phyloP scores from a whole-genome alignment of 1,284 basidiomycete genomes.

The Ustilago trichophora region DNA sequence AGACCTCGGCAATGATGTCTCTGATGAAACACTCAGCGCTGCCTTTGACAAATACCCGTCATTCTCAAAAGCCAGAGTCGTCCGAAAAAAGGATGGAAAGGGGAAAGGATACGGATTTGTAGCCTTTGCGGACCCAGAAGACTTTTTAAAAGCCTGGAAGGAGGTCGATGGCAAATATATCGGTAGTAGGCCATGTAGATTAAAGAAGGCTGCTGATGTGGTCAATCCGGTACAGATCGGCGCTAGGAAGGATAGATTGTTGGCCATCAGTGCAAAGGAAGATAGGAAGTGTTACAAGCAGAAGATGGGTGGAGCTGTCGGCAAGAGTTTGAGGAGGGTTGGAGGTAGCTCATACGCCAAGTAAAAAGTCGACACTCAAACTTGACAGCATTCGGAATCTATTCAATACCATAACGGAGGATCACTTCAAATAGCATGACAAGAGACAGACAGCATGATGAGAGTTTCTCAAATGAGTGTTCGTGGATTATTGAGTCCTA shows the following conservation, averaged over 20 bases:
- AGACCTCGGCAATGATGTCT: slow-evolving; percentile 97
- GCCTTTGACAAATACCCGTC: slow-evolving; percentile 89
- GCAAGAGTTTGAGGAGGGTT: slow-evolving; percentile 48
- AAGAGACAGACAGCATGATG: not conserved
- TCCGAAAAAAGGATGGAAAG: slow-evolving; percentile 83
- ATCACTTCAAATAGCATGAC: no score
- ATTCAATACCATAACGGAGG: no score
- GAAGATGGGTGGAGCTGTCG: slow-evolving; percentile 65
- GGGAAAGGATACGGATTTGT: slow-evolving; percentile 94
- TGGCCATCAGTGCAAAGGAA: slow-evolving; percentile 57
- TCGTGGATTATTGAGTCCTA: no score
- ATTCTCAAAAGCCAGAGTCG: slow-evolving; percentile 92
- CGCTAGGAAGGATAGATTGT: slow-evolving; percentile 59
- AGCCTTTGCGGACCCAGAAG: slow-evolving; percentile 96
- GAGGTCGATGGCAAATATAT: slow-evolving; percentile 88
- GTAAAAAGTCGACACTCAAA: not conserved
- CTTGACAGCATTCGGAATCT: no score
- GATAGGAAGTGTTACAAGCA: slow-evolving; percentile 47
- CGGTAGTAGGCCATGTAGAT: slow-evolving; percentile 59
- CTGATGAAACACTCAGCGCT: slow-evolving; percentile 88
- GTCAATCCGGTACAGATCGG: slow-evolving; percentile 59
- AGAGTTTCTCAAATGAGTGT: slow-evolving; percentile 1
- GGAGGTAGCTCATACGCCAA: slow-evolving; percentile 47
- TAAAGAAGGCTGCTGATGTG: slow-evolving; percentile 63
- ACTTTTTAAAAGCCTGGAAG: slow-evolving; percentile 98